A percentile compares a stretch with the other conserved stretches of the same genome.
phyloP scores from a whole-genome alignment of 2,329 filamentous ascomycete genomes.

The Coniella vitis region DNA sequence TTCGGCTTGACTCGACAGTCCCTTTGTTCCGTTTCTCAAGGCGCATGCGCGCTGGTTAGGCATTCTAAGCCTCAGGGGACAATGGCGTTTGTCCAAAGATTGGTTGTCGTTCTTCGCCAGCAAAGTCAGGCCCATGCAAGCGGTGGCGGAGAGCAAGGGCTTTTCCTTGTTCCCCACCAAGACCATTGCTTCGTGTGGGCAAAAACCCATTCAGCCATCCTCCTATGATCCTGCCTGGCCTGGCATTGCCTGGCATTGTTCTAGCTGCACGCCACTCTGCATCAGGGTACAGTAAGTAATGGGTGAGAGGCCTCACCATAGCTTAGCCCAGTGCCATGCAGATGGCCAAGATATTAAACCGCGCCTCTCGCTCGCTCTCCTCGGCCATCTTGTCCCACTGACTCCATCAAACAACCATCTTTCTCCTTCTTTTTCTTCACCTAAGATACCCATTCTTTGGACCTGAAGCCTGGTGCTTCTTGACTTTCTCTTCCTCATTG shows the following conservation, averaged over 20 bases:
- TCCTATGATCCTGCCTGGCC: too few relatives aligned
- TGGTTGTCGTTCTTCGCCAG: not conserved
- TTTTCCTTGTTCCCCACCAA: too few relatives aligned
- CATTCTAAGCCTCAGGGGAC: slow-evolving; percentile 1
- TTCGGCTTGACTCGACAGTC: not conserved
- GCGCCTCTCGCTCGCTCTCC: not conserved
- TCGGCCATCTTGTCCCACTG: not conserved
- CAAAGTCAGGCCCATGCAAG: not conserved
- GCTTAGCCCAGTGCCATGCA: not conserved
- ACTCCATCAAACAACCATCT: not conserved
- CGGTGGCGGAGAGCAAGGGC: too few relatives aligned
- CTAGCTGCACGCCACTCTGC: too few relatives aligned
- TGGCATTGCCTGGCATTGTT: too few relatives aligned
- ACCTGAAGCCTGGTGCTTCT: not conserved
- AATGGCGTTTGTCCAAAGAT: not conserved
- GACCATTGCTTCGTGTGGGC: not conserved
- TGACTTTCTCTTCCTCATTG: not conserved
- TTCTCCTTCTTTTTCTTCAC: not conserved
- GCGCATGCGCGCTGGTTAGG: not conserved
- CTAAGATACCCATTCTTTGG: not conserved
- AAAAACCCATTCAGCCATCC: too few relatives aligned
- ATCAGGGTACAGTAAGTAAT: too few relatives aligned
- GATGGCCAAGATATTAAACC: slow-evolving; percentile 3
- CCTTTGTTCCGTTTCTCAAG: slow-evolving; percentile 6
- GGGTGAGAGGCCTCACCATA: too few relatives aligned